Evolutionary conservation across 2,329 filamentous ascomycete species (phyloP).

Genomic region (Davidsoniella eucalypti): DNA sequence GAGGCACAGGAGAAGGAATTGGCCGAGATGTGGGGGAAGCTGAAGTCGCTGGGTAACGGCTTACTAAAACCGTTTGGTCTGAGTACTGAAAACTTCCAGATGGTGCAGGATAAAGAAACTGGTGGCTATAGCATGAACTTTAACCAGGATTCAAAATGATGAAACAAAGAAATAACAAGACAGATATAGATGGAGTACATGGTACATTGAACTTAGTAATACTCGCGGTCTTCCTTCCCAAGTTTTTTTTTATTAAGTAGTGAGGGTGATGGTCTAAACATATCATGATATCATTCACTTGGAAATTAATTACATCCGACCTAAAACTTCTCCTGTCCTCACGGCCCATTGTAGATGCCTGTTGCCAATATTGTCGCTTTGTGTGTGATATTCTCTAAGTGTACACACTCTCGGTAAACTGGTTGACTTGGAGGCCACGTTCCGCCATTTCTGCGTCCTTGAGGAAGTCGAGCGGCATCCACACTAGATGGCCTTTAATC

Average conservation of each 20-base stretch:
- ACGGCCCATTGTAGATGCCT: no score
- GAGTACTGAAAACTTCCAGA: slow-evolving; percentile 87
- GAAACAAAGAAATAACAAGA: background rate
- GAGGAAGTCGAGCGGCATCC: slow-evolving; percentile 87
- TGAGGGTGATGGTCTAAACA: no score
- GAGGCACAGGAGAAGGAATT: slow-evolving; percentile 74
- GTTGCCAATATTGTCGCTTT: no score
- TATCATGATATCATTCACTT: no score
- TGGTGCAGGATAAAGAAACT: slow-evolving; percentile 74
- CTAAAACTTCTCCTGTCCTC: background rate
- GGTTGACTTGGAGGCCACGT: slow-evolving; percentile 69
- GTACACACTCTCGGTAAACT: slow-evolving; percentile 74
- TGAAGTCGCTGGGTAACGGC: slow-evolving; percentile 84
- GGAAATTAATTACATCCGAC: background rate
- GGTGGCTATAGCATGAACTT: slow-evolving; percentile 96
- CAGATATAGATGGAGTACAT: background rate
- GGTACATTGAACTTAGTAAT: no score
- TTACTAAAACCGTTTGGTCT: slow-evolving; percentile 85
- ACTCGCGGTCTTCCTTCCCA: background rate
- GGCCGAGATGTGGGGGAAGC: slow-evolving; percentile 93
- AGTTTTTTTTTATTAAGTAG: background rate
- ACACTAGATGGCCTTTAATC: slow-evolving; percentile 78
- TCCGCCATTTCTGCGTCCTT: slow-evolving; percentile 79
- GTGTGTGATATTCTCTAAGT: slow-evolving; percentile 29
- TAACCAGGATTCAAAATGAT: slow-evolving; percentile 19